phyloP scores from a whole-genome alignment of 768 basidiomycete species.

The Plicaturopsis crispa region DNA sequence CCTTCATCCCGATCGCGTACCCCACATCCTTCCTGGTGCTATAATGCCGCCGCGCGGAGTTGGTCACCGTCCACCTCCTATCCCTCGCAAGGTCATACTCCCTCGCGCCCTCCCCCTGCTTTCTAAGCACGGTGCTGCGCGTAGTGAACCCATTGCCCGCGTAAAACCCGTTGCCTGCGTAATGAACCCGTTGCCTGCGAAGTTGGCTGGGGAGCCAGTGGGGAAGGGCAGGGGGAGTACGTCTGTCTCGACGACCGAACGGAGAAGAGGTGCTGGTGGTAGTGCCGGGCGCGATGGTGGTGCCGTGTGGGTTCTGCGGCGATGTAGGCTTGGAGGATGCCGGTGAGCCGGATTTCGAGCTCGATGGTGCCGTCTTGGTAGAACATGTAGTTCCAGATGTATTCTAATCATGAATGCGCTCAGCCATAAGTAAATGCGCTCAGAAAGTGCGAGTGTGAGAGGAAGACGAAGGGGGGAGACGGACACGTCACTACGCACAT shows the following conservation, averaged over 20 bases:
- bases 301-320: slow-evolving; percentile 56
- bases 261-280: slow-evolving; percentile 86
- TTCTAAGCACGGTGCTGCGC: slow-evolving; percentile 49
- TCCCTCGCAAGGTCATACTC: slow-evolving; percentile 59
- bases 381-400: slow-evolving; percentile 83
- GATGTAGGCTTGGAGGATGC: slow-evolving; percentile 73
- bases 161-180: slow-evolving; percentile 53
- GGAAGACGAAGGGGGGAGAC: too few relatives aligned
- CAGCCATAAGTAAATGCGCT: too few relatives aligned
- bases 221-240: slow-evolving; percentile 58
- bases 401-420: too few relatives aligned
- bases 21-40: slow-evolving; percentile 61
- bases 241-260: slow-evolving; percentile 82
- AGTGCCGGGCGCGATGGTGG: slow-evolving; percentile 73
- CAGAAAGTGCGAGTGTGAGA: too few relatives aligned
- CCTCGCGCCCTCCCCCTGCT: slow-evolving; percentile 58
- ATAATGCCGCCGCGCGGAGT: slow-evolving; percentile 61
- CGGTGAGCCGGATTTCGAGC: slow-evolving; percentile 77
- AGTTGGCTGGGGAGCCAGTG: slow-evolving; percentile 73
- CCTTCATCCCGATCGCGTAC: slow-evolving; percentile 65
- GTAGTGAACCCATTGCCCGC: too few relatives aligned
- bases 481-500: too few relatives aligned
- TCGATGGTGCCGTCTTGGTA: slow-evolving; percentile 89
- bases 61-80: slow-evolving; percentile 82
- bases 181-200: slow-evolving; percentile 80